A percentile compares a stretch with the other conserved stretches of the same genome.
Conservation (phyloP, 257 asterid genomes). For the Penstemon barbatus region DNA sequence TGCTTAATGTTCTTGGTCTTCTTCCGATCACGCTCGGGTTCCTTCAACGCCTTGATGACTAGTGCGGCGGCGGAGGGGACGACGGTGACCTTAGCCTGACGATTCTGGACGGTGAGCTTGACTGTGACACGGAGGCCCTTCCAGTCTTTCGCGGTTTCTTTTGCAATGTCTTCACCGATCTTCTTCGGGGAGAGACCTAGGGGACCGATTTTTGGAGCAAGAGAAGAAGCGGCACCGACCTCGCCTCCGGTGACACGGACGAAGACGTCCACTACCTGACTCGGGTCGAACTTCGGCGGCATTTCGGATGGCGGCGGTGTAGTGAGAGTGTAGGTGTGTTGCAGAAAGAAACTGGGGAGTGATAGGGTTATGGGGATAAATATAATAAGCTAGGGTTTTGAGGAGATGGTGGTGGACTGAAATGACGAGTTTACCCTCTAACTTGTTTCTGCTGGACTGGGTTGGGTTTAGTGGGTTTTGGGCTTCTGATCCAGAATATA, state of each 20-base stretch:
- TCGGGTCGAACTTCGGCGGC: conserved; percentile 40
- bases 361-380: too few relatives aligned
- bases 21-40: conserved; percentile 35
- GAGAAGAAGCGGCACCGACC: conserved; percentile 36
- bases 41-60: conserved; percentile 36
- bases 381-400: too few relatives aligned
- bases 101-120: conserved; percentile 29
- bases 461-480: too few relatives aligned
- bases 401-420: too few relatives aligned
- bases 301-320: conserved; percentile 2
- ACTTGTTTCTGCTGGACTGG: too few relatives aligned
- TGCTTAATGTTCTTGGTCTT: conserved; percentile 34
- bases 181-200: conserved; percentile 32
- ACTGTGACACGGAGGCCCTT: conserved; percentile 36
- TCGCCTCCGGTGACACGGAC: conserved; percentile 40
- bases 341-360: too few relatives aligned
- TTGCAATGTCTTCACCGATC: conserved; percentile 33
- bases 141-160: conserved; percentile 36
- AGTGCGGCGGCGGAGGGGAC: conserved; percentile 37
- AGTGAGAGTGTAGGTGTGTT: not conserved
- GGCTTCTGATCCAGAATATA: too few relatives aligned
- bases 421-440: too few relatives aligned
- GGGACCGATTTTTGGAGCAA: conserved; percentile 35
- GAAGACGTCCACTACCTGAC: conserved; percentile 32
- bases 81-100: conserved; percentile 34